Evolutionary conservation across 306 rosid species (phyloP).

Genomic region (Aeschynomene evenia): DNA sequence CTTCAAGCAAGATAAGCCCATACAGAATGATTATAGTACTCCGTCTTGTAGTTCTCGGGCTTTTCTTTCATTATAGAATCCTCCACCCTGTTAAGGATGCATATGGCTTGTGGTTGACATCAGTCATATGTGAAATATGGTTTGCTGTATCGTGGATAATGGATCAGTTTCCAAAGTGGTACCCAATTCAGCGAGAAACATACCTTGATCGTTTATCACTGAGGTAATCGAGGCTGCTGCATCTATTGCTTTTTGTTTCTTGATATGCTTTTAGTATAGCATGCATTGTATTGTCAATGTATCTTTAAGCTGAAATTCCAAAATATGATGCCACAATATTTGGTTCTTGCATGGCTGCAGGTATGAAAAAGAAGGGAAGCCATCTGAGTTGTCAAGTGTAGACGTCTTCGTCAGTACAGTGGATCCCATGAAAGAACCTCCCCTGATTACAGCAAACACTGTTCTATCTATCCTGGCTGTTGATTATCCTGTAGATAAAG

Average conservation of each 20-base stretch:
- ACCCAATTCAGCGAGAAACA: constrained; percentile 84
- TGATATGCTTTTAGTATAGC: neutral
- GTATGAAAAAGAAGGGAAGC: constrained; percentile 96
- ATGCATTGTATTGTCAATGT: neutral
- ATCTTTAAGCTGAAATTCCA: neutral
- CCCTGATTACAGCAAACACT: constrained; percentile 89
- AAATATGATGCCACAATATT: neutral
- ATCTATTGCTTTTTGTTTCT: neutral
- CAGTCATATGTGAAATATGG: constrained; percentile 99
- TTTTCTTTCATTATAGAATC: constrained; percentile 90
- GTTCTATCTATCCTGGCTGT: constrained; percentile 92
- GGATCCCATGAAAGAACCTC: constrained; percentile 94
- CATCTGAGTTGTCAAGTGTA: constrained; percentile 70
- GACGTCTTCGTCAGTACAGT: constrained; percentile 97
- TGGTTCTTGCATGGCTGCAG: constrained; percentile 44
- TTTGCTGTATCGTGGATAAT: constrained; percentile 95
- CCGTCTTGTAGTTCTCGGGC: constrained; percentile 77
- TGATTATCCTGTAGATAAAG: constrained; percentile 92
- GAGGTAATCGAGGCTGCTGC: constrained; percentile 48
- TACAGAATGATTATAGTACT: constrained; percentile 82
- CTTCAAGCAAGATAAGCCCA: constrained; percentile 97
- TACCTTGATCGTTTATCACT: constrained; percentile 89
- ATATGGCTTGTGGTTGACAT: constrained; percentile 93
- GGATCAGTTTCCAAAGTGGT: constrained; percentile 97
- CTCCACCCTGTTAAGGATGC: constrained; percentile 95